These are phyloP conservation scores for Volutella citrinella DNA, from an alignment of 2,329 filamentous ascomycete species.

Conservation along the genomic window DNA sequence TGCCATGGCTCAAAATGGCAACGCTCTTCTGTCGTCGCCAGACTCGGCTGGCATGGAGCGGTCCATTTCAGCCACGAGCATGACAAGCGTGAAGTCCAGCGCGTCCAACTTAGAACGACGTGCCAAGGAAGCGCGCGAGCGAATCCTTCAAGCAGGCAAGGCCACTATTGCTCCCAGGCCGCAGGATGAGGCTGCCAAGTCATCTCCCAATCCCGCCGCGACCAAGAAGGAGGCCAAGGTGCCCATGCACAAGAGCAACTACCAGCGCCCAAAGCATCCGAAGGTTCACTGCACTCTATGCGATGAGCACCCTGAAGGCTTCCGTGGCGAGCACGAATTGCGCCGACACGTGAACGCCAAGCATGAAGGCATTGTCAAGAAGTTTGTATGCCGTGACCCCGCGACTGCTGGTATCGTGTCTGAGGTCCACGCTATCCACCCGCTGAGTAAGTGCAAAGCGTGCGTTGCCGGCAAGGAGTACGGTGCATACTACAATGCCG, in stretches of 20 bases:
- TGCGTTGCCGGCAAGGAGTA: slow-evolving; percentile 78
- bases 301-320: slow-evolving; percentile 70
- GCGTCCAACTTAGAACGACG: slow-evolving; percentile 43
- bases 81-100: slow-evolving; percentile 41
- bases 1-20: slow-evolving; percentile 25
- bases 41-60: slow-evolving; percentile 43
- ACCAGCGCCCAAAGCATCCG: slow-evolving; percentile 63
- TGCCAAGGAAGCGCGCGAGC: slow-evolving; percentile 45
- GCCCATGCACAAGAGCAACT: slow-evolving; percentile 40
- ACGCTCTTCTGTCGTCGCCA: slow-evolving; percentile 23
- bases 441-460: slow-evolving; percentile 79
- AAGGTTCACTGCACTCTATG: slow-evolving; percentile 72
- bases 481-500: slow-evolving; percentile 91
- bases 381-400: slow-evolving; percentile 59
- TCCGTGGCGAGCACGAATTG: slow-evolving; percentile 83
- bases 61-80: slow-evolving; percentile 43
- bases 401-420: slow-evolving; percentile 34
- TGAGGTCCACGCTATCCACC: slow-evolving; percentile 52
- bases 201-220: slow-evolving; percentile 1
- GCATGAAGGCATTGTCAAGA: slow-evolving; percentile 57
- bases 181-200: slow-evolving; percentile 12
- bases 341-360: slow-evolving; percentile 63
- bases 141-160: slow-evolving; percentile 42
- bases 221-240: slow-evolving; percentile 42
- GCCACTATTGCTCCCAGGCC: slow-evolving; percentile 44